Conservation (phyloP, 768 basidiomycete genomes). For the Chlorophyllum brunneum region DNA sequence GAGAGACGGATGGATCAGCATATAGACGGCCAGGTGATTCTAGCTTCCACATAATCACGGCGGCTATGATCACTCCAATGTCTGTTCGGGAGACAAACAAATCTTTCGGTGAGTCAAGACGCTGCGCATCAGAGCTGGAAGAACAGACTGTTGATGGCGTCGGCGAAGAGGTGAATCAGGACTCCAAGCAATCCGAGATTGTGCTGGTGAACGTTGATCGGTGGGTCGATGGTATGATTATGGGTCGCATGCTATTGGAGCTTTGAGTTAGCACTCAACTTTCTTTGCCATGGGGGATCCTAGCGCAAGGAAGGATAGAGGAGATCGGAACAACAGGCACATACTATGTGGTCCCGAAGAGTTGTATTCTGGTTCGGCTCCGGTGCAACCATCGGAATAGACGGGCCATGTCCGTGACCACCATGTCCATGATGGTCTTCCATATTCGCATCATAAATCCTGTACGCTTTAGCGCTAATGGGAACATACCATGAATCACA, state of each 20-base stretch:
- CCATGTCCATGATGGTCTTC: slow-evolving; percentile 41
- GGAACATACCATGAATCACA: slow-evolving; percentile 41
- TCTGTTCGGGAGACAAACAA: slow-evolving; percentile 30
- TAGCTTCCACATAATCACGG: slow-evolving; percentile 45
- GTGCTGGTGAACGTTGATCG: slow-evolving; percentile 26
- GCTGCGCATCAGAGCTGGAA: slow-evolving; percentile 7
- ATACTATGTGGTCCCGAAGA: slow-evolving; percentile 28
- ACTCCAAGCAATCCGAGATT: slow-evolving; percentile 48
- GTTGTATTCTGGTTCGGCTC: slow-evolving; percentile 17
- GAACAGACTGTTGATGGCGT: slow-evolving; percentile 48
- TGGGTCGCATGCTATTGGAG: slow-evolving; percentile 43
- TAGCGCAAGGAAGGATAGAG: background rate
- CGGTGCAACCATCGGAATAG: slow-evolving; percentile 11
- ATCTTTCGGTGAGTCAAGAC: background rate
- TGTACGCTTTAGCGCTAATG: background rate
- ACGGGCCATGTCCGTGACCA: slow-evolving; percentile 33
- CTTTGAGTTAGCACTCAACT: background rate
- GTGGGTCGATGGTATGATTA: slow-evolving; percentile 42
- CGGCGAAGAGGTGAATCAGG: slow-evolving; percentile 47
- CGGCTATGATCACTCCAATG: slow-evolving; percentile 51
- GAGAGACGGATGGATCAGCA: slow-evolving; percentile 49
- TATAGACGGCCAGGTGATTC: slow-evolving; percentile 39
- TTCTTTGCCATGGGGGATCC: background rate
- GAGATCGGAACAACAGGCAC: too few relatives aligned
- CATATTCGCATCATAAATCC: background rate